Conservation (phyloP, 306 rosid species). For the Nissolia schottii region DNA sequence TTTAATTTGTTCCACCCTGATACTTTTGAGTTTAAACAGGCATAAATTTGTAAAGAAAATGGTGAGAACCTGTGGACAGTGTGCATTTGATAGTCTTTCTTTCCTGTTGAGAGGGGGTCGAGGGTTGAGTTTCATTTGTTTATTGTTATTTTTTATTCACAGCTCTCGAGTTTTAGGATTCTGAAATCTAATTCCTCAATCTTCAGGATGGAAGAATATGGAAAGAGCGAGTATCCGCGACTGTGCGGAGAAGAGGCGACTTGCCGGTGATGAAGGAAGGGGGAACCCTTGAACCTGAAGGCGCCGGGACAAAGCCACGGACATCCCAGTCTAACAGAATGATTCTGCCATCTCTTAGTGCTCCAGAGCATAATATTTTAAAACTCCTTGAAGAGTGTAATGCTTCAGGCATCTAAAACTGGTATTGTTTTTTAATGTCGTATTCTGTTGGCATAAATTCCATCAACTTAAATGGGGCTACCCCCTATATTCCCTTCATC, state of each 20-base stretch:
- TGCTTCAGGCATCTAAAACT: conserved; percentile 60
- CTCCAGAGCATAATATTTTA: conserved; percentile 80
- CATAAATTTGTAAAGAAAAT: not conserved
- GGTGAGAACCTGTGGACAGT: not conserved
- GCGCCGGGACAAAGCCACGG: conserved; percentile 40
- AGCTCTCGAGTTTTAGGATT: conserved; percentile 12
- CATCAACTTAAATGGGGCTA: conserved; percentile 2
- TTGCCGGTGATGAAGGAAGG: conserved; percentile 78
- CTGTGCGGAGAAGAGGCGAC: conserved; percentile 62
- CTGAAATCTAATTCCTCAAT: conserved; percentile 23
- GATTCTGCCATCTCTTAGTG: conserved; percentile 90
- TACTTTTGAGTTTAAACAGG: not conserved
- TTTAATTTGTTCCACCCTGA: not conserved
- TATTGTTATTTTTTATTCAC: not conserved
- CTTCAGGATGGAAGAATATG: conserved; percentile 91
- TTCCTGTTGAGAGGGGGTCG: not conserved
- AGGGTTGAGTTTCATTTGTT: not conserved
- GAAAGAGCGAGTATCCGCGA: conserved; percentile 88
- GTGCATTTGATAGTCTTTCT: not conserved
- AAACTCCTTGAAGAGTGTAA: conserved; percentile 90
- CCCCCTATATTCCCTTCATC: not conserved
- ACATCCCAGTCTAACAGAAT: conserved; percentile 44
- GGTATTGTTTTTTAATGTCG: conserved; percentile 32
- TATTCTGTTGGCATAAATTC: conserved; percentile 23
- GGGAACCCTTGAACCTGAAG: conserved; percentile 43